A percentile compares a stretch with the other conserved stretches of the same genome.
These are phyloP conservation scores for Tuber microsphaerosporum DNA, from an alignment of 495 filamentous ascomycete species.

Conservation along the genomic window DNA sequence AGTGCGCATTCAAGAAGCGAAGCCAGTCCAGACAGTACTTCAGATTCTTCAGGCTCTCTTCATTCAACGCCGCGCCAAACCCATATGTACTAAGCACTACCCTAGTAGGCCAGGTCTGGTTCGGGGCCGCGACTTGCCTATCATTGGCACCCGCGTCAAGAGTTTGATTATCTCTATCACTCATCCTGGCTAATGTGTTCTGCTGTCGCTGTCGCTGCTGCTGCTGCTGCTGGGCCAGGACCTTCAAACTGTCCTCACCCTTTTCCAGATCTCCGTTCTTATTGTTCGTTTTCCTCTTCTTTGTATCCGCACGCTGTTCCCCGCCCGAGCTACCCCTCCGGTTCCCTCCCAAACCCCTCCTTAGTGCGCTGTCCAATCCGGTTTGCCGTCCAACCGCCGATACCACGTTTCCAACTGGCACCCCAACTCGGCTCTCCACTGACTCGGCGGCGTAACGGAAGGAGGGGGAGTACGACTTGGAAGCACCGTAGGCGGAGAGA, in stretches of 20 bases:
- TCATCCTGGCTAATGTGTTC: conserved; percentile 1
- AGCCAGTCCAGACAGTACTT: conserved; percentile 71
- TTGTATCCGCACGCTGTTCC: conserved; percentile 50
- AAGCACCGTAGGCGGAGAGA: conserved; percentile 68
- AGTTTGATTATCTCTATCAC: neutral
- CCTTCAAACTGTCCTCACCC: conserved; percentile 37
- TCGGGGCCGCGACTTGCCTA: neutral
- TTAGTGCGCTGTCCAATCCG: conserved; percentile 71
- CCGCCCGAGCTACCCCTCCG: conserved; percentile 8
- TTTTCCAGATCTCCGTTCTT: conserved; percentile 38
- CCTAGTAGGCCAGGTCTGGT: conserved; percentile 62
- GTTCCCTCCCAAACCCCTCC: conserved; percentile 53
- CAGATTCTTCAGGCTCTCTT: conserved; percentile 68
- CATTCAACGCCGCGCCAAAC: conserved; percentile 77
- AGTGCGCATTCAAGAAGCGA: conserved; percentile 65
- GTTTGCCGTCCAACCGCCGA: conserved; percentile 72
- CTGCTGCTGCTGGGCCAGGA: conserved; percentile 59
- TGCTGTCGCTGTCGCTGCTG: conserved; percentile 40
- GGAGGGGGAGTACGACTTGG: conserved; percentile 79
- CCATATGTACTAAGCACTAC: conserved; percentile 78
- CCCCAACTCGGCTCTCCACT: conserved; percentile 72
- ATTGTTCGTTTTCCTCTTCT: conserved; percentile 42
- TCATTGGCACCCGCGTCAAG: conserved; percentile 26
- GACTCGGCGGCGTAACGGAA: conserved; percentile 78
- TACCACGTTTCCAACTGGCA: conserved; percentile 73